Conservation (phyloP, 805 yeast species). For the Saccharomycopsis microspora region DNA sequence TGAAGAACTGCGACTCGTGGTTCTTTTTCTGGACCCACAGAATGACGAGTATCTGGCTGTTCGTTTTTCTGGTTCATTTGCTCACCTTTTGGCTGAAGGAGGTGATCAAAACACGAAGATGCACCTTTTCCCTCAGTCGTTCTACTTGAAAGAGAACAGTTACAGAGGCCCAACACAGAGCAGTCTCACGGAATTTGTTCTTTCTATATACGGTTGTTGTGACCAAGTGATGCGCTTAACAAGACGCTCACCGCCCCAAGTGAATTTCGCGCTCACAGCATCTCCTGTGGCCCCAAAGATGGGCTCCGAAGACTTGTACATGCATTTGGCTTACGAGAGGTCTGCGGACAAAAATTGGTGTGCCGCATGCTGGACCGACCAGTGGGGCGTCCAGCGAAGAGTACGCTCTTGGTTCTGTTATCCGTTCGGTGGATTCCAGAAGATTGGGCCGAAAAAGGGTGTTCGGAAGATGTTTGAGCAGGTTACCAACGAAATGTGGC, state of each 20-base stretch:
- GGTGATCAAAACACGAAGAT: slow-evolving; percentile 19
- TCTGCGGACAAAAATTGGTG: slow-evolving; percentile 78
- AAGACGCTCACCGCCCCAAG: slow-evolving; percentile 30
- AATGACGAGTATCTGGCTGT: slow-evolving; percentile 32
- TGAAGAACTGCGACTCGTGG: slow-evolving; percentile 19
- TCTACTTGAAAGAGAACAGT: slow-evolving; percentile 10
- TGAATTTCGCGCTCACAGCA: slow-evolving; percentile 33
- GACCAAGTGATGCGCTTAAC: slow-evolving; percentile 28
- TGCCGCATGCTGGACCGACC: slow-evolving; percentile 83
- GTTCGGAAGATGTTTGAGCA: slow-evolving; percentile 30
- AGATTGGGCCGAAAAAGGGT: slow-evolving; percentile 7
- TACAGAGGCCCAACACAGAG: too few relatives aligned
- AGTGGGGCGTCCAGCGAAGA: slow-evolving; percentile 52
- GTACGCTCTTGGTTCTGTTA: slow-evolving; percentile 55
- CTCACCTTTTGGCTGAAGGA: slow-evolving; percentile 10
- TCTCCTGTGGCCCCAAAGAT: slow-evolving; percentile 26
- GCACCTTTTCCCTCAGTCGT: slow-evolving; percentile 27
- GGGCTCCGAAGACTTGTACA: slow-evolving; percentile 56
- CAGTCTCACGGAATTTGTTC: too few relatives aligned
- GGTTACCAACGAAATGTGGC: slow-evolving; percentile 60
- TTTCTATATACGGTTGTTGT: slow-evolving; percentile 11
- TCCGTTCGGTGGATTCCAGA: slow-evolving; percentile 16
- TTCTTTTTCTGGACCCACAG: slow-evolving; percentile 38
- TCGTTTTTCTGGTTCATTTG: slow-evolving; percentile 33
- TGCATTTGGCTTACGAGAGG: slow-evolving; percentile 80